These are phyloP conservation scores for Colletotrichum zoysiae DNA, from an alignment of 2,329 filamentous ascomycete genomes.

Conservation along the genomic window DNA sequence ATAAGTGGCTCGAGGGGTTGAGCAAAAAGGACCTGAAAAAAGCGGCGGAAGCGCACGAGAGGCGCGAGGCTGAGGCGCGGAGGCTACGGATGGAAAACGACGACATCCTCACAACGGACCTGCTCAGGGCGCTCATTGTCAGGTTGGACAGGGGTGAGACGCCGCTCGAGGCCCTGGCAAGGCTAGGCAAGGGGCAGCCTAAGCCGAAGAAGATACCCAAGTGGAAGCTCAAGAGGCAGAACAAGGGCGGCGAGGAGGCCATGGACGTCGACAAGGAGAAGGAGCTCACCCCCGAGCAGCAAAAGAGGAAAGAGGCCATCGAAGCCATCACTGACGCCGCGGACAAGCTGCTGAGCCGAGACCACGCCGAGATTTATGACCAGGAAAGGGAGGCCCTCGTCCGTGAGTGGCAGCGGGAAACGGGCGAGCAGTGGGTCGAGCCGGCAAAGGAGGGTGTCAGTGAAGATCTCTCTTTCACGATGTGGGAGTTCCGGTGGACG, in stretches of 20 bases:
- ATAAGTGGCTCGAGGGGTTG: slow-evolving; percentile 91
- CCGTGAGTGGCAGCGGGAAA: slow-evolving; percentile 85
- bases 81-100: slow-evolving; percentile 81
- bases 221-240: slow-evolving; percentile 78
- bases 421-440: slow-evolving; percentile 84
- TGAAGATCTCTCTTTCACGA: slow-evolving; percentile 49
- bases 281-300: slow-evolving; percentile 76
- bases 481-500: slow-evolving; percentile 95
- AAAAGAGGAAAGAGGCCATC: slow-evolving; percentile 78
- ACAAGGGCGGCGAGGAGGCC: slow-evolving; percentile 62
- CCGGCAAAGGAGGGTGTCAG: slow-evolving; percentile 52
- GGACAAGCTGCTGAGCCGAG: slow-evolving; percentile 85
- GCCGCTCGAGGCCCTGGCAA: slow-evolving; percentile 85
- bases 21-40: slow-evolving; percentile 94
- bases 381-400: slow-evolving; percentile 85
- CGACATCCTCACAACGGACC: slow-evolving; percentile 76
- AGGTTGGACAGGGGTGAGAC: slow-evolving; percentile 86
- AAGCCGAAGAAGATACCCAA: slow-evolving; percentile 71
- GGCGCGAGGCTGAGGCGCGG: slow-evolving; percentile 81
- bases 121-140: slow-evolving; percentile 79
- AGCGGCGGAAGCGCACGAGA: slow-evolving; percentile 88
- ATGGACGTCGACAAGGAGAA: slow-evolving; percentile 79
- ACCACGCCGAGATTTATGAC: slow-evolving; percentile 92
- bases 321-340: slow-evolving; percentile 89
- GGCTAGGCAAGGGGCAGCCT: slow-evolving; percentile 77